These are phyloP conservation scores for Cyclotella baltica DNA, from an alignment of 108 stramenopile genomes.

Conservation along the genomic window DNA sequence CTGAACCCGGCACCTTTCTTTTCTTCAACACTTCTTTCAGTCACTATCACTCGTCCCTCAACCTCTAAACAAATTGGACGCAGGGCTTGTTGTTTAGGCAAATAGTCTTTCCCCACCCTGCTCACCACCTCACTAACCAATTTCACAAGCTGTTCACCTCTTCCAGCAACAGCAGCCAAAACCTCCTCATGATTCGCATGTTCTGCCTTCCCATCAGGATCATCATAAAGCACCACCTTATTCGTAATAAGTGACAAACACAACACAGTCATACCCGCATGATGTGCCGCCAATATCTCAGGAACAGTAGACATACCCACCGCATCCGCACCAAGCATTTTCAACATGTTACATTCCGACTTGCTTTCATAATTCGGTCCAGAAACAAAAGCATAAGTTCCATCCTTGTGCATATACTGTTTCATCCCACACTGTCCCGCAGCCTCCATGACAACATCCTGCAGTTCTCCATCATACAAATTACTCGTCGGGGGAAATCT, in stretches of 20 bases:
- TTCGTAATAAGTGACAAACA: slow-evolving; percentile 91
- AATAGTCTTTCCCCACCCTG: slow-evolving; percentile 30
- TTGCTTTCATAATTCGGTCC: slow-evolving; percentile 94
- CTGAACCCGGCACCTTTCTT: slow-evolving; percentile 9
- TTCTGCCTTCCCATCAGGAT: slow-evolving; percentile 17
- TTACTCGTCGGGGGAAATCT: slow-evolving; percentile 88
- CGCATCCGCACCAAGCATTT: slow-evolving; percentile 75
- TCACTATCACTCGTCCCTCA: slow-evolving; percentile 30
- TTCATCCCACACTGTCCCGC: slow-evolving; percentile 63
- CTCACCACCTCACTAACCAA: slow-evolving; percentile 76
- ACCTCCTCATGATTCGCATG: slow-evolving; percentile 92
- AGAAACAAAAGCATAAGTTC: slow-evolving; percentile 91
- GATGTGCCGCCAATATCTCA: slow-evolving; percentile 91
- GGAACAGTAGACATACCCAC: slow-evolving; percentile 94
- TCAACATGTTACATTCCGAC: slow-evolving; percentile 82
- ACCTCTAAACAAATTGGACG: slow-evolving; percentile 42
- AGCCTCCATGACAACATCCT: slow-evolving; percentile 56
- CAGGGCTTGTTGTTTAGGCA: slow-evolving; percentile 14
- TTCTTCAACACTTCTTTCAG: background rate
- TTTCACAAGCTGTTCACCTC: slow-evolving; percentile 72
- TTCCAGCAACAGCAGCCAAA: slow-evolving; percentile 74
- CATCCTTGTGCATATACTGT: slow-evolving; percentile 64
- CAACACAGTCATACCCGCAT: slow-evolving; percentile 88
- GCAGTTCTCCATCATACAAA: slow-evolving; percentile 68
- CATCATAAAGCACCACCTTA: slow-evolving; percentile 69